phyloP scores from a whole-genome alignment of 1,284 basidiomycete genomes.

The Phaffia rhodozyma region DNA sequence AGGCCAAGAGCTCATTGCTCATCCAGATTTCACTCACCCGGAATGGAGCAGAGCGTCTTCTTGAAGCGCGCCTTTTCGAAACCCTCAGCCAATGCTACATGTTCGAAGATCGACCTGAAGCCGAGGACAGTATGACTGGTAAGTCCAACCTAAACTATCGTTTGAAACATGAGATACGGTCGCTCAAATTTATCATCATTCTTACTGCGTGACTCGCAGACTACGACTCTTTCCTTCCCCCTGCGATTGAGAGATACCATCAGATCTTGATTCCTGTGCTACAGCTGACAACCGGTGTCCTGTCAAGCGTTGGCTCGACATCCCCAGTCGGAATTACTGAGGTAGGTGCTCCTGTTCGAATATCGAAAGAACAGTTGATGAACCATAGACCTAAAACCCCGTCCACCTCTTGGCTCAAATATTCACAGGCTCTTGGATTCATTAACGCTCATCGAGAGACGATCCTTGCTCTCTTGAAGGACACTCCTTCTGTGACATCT shows the following conservation, averaged over 20 bases:
- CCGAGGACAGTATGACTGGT: constrained; percentile 71
- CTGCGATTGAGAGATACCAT: constrained; percentile 74
- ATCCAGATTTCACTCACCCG: constrained; percentile 69
- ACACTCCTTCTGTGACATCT: constrained; percentile 35
- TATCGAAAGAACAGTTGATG: not conserved
- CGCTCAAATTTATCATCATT: constrained; percentile 1
- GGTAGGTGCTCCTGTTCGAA: constrained; percentile 34
- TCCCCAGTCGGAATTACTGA: constrained; percentile 55
- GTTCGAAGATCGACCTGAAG: constrained; percentile 66
- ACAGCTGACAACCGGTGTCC: constrained; percentile 50
- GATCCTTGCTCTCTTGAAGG: constrained; percentile 38
- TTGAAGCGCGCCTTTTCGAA: constrained; percentile 67
- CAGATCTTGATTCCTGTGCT: constrained; percentile 74
- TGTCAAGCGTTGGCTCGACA: constrained; percentile 43
- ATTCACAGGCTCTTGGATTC: constrained; percentile 37
- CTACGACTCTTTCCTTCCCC: constrained; percentile 72
- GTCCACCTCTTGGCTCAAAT: constrained; percentile 6
- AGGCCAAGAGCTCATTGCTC: constrained; percentile 82
- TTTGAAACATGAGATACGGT: not conserved
- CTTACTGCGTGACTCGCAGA: constrained; percentile 40
- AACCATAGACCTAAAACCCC: too few relatives aligned
- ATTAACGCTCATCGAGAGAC: constrained; percentile 42
- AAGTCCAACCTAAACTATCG: constrained; percentile 28
- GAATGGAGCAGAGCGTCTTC: constrained; percentile 68
- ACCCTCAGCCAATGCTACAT: constrained; percentile 78